Evolutionary conservation across 2,329 filamentous ascomycete species (phyloP).

Genomic region (Pestalotiopsis sp.): DNA sequence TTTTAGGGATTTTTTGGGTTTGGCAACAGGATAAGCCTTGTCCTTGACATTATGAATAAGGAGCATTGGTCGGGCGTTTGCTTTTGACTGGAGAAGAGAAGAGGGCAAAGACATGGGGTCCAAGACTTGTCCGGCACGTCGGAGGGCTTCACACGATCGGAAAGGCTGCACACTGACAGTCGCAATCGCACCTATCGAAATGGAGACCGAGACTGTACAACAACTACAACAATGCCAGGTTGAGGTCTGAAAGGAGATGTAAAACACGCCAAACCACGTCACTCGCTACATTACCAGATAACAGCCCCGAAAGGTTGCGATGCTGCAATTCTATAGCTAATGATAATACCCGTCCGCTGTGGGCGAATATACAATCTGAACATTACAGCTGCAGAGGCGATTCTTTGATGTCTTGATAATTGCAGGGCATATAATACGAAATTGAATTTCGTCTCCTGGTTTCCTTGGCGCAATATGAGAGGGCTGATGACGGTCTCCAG

Average conservation of each 20-base stretch:
- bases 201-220: not conserved
- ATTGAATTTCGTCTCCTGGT: not conserved
- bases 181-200: not conserved
- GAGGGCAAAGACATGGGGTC: not conserved
- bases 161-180: not conserved
- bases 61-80: slow-evolving; percentile 7
- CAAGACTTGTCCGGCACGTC: not conserved
- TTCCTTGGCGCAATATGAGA: not conserved
- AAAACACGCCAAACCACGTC: slow-evolving; percentile 2
- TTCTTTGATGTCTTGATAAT: not conserved
- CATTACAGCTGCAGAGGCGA: not conserved
- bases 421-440: not conserved
- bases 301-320: not conserved
- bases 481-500: not conserved
- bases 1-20: slow-evolving; percentile 12
- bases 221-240: not conserved
- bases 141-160: not conserved
- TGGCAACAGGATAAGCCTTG: slow-evolving; percentile 9
- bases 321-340: slow-evolving; percentile 13
- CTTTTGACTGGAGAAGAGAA: not conserved
- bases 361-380: not conserved
- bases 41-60: not conserved
- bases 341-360: slow-evolving; percentile 12
- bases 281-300: slow-evolving; percentile 8
- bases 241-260: not conserved